These are phyloP conservation scores for Akanthomyces lecanii DNA, from an alignment of 2,329 filamentous ascomycete genomes.

Conservation along the genomic window DNA sequence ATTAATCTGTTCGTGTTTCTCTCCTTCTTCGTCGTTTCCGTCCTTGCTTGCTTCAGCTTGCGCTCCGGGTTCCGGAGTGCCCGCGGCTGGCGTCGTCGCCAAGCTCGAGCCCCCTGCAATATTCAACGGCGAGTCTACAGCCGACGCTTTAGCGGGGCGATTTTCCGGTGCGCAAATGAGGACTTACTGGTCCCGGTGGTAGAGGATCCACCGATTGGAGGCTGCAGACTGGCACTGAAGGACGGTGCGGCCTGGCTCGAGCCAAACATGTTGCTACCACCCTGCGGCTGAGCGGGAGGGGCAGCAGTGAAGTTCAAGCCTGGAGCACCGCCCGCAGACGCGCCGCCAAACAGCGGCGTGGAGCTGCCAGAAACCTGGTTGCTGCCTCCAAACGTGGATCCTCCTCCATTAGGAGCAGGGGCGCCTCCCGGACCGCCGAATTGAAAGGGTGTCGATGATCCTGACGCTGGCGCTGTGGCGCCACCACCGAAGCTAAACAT, in stretches of 20 bases:
- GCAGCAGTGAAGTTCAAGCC: constrained; percentile 38
- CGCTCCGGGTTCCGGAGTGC: constrained; percentile 54
- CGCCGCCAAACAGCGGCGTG: constrained; percentile 30
- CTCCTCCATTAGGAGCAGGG: constrained; percentile 22
- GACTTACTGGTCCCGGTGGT: constrained; percentile 46
- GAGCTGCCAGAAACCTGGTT: constrained; percentile 23
- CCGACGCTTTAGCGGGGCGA: constrained; percentile 44
- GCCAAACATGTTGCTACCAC: constrained; percentile 30
- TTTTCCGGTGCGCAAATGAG: constrained; percentile 38
- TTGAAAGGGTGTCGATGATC: constrained; percentile 32
- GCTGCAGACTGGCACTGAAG: constrained; percentile 37
- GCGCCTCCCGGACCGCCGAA: constrained; percentile 31
- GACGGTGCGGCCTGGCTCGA: constrained; percentile 32
- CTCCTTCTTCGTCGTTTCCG: constrained; percentile 49
- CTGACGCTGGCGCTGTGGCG: constrained; percentile 26
- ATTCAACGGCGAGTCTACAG: constrained; percentile 51
- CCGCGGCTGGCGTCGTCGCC: constrained; percentile 55
- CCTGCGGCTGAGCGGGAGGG: constrained; percentile 27
- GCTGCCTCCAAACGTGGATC: constrained; percentile 26
- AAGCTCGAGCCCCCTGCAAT: constrained; percentile 57
- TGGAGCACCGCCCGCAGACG: constrained; percentile 29
- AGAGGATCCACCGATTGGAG: constrained; percentile 39
- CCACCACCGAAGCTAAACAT: constrained; percentile 38
- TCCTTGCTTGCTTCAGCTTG: constrained; percentile 40
- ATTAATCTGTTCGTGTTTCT: constrained; percentile 65